A percentile compares a stretch with the other conserved stretches of the same genome.
Conservation (phyloP, 1,284 basidiomycete genomes). For the Heterobasidion annosum region DNA sequence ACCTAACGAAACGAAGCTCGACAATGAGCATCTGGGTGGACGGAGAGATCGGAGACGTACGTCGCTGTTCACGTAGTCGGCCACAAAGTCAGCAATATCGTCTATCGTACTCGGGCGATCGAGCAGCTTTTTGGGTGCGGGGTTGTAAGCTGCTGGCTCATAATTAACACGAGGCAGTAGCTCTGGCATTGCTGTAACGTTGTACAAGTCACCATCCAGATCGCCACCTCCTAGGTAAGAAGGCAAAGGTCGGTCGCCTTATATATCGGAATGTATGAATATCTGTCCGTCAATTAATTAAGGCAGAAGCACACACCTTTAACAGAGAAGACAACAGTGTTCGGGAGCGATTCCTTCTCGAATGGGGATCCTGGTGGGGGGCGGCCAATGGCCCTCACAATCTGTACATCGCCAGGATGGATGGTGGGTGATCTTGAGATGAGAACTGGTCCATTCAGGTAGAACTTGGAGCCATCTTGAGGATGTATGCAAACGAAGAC, state of each 20-base stretch:
- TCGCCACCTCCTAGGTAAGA: slow-evolving; percentile 60
- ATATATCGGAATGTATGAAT: not conserved
- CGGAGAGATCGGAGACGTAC: slow-evolving; percentile 22
- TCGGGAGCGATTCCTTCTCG: slow-evolving; percentile 36
- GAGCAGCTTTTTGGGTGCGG: slow-evolving; percentile 37
- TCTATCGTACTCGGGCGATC: slow-evolving; percentile 49
- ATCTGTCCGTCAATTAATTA: not conserved
- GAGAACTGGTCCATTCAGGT: slow-evolving; percentile 45
- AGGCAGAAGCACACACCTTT: slow-evolving; percentile 24
- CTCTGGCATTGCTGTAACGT: slow-evolving; percentile 24
- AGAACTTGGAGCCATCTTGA: slow-evolving; percentile 26
- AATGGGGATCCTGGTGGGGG: slow-evolving; percentile 45
- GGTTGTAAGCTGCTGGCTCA: slow-evolving; percentile 42
- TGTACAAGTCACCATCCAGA: slow-evolving; percentile 42
- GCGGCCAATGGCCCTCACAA: slow-evolving; percentile 51
- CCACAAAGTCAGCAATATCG: slow-evolving; percentile 70
- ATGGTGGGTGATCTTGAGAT: slow-evolving; percentile 60
- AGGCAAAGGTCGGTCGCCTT: slow-evolving; percentile 53
- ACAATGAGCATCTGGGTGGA: not conserved
- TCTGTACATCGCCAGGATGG: slow-evolving; percentile 60
- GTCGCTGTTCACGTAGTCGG: slow-evolving; percentile 64
- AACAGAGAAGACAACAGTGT: slow-evolving; percentile 51
- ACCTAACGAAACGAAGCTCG: slow-evolving; percentile 24
- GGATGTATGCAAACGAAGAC: slow-evolving; percentile 49
- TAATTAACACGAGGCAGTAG: slow-evolving; percentile 19